phyloP scores from a whole-genome alignment of 2,329 filamentous ascomycete genomes.

The Dichotomopilus funicola region DNA sequence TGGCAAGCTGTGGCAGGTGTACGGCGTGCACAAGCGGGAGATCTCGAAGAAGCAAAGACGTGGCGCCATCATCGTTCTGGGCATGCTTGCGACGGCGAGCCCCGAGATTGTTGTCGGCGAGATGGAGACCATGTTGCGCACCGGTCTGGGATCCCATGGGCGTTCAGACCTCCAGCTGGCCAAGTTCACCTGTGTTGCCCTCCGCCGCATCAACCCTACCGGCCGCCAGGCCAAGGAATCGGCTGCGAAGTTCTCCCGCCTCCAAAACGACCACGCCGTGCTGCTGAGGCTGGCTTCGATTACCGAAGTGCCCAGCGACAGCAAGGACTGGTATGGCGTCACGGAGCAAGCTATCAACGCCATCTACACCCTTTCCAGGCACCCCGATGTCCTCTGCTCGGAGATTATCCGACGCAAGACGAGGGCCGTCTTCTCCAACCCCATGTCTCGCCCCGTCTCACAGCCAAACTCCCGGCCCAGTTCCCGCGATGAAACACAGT shows the following conservation, averaged over 20 bases:
- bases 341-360: conserved; percentile 94
- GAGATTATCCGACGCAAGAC: conserved; percentile 86
- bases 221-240: conserved; percentile 75
- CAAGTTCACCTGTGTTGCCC: conserved; percentile 90
- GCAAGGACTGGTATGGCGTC: conserved; percentile 92
- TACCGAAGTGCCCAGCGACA: conserved; percentile 77
- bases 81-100: conserved; percentile 90
- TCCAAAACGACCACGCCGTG: conserved; percentile 89
- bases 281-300: conserved; percentile 74
- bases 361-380: conserved; percentile 89
- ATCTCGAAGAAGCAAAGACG: conserved; percentile 87
- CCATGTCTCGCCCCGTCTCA: conserved; percentile 40
- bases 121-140: conserved; percentile 88
- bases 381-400: conserved; percentile 88
- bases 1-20: conserved; percentile 94
- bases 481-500: conserved; percentile 40
- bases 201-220: conserved; percentile 81
- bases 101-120: conserved; percentile 91
- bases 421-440: conserved; percentile 60
- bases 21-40: conserved; percentile 86
- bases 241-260: conserved; percentile 60
- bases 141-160: conserved; percentile 77
- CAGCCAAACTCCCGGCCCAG: conserved; percentile 45
- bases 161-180: conserved; percentile 79
- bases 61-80: conserved; percentile 90